Evolutionary conservation across 2,329 filamentous ascomycete genomes (phyloP), one percentile per base, ranked within the genome.

Genomic region (Botrytis porri): DNA sequence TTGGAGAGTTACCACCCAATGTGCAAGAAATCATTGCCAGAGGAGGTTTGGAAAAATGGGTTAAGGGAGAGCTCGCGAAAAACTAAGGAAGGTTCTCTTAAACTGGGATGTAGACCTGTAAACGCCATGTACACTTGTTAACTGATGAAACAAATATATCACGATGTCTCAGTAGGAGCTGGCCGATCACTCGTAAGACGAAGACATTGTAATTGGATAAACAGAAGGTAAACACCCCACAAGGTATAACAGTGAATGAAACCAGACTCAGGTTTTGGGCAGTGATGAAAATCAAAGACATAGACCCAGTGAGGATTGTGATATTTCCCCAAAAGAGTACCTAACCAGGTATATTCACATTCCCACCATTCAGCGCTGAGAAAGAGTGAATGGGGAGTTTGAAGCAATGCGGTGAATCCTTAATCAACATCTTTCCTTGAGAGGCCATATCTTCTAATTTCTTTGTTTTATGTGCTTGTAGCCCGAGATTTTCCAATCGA

Each of bases 21-120:
- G 92, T 97, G 72, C 94, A 97, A 81, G 92, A 93, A 79, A 94
- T 95, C 73, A 93, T 95, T 78, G 91, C 92, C 0, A 82, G 86
- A 67, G 93, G 93, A 3, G 94, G 94, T 0, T 80, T 97, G 74
- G 93, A 95, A 85, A 91, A 90, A 75, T 97, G 93, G 94, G 92
- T 96, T 1, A 79, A 79, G 71, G 51, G 71, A 7, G 76, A 80
- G 72, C 78, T 80, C 71, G 75, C 74, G 12, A 63, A 70, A 62
- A 54, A 72, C 22, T 72, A 41, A 69, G 5, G n/a, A 72, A 20
- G 12, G 0, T 35, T n/a, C 14, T 20, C 39, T 43, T 41, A 3
- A 25, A 18, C 4, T 65, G n/a, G 35, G 25, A 64, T 35, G 32
- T 18, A 39, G 14, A 63, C 16, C 41, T 39, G 25, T 64, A 54